Base-by-base conservation (phyloP, 2,329 filamentous ascomycete species). In the Stagonosporopsis cucurbitacearum region DNA sequence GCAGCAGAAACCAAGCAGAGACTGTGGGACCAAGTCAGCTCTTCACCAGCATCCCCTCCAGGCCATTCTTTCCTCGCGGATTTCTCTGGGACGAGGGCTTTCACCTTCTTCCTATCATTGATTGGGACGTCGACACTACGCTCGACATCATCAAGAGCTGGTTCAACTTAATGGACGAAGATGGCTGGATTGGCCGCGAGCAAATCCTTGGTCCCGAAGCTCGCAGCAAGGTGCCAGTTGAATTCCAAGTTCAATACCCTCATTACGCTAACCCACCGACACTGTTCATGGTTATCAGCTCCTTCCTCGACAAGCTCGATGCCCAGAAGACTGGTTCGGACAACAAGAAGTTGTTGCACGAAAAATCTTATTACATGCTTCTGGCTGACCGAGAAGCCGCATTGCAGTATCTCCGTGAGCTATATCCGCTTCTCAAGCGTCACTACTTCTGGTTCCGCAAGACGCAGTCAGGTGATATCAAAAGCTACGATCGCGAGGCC, bases 71-170 rank as follows among this genome's bases (percentile, higher is more conserved):
- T 78, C 95, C 95, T 1, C 85, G 95, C 58, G 95, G 95, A 0
- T 99, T 99, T 74, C 82, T 98, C 4, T 99, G 95, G 95, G 95
- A 99, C 68, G 95, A 99, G 75, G 95, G 95, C 0, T 99, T 98
- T 77, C 95, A 99, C 70, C 81, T 99, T 32, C 81, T 96, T 43
- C 93, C 93, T 1, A 88, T 99, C 50, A 84, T 92, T 19, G 94
- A 99, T 63, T 99, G 93, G 90, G 95, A 99, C 72, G 86, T 92
- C 48, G 93, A 97, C 70, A 83, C 98, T 35, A 83, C 79, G 0
- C 81, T 88, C 45, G 92, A 97, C 60, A 92, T 99, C 62, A 85
- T 98, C 59, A 91, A 89, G 78, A 96, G 91, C 77, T 99, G 95
- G 95, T 96, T 96, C 79, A 92, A 88, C 62, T 85, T 96, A 17